These are phyloP conservation scores for Cylindrodendrum hubeiense DNA, from an alignment of 2,329 filamentous ascomycete species.

Conservation along the genomic window DNA sequence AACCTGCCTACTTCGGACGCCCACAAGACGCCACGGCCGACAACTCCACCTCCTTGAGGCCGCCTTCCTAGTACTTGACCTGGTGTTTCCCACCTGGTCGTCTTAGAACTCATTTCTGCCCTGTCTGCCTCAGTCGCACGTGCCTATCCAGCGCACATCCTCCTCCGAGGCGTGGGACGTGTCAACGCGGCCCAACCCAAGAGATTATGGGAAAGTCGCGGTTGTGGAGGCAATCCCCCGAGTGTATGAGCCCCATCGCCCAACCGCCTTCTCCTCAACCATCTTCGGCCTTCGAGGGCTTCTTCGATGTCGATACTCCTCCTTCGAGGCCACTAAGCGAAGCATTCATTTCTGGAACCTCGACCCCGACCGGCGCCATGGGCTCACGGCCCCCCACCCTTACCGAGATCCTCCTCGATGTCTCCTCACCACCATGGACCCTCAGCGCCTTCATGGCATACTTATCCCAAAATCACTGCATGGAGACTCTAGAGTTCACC, in stretches of 20 bases:
- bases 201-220: conserved; percentile 61
- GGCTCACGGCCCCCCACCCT: conserved; percentile 72
- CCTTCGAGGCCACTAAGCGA: conserved; percentile 64
- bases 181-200: conserved; percentile 31
- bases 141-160: conserved; percentile 26
- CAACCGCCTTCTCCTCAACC: conserved; percentile 58
- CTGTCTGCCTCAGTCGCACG: conserved; percentile 10
- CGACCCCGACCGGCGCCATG: conserved; percentile 49
- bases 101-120: conserved; percentile 22
- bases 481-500: conserved; percentile 97
- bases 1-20: conserved; percentile 34
- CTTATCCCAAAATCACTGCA: conserved; percentile 94
- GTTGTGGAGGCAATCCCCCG: conserved; percentile 58
- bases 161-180: conserved; percentile 36
- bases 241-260: conserved; percentile 56
- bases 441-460: conserved; percentile 96
- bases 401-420: conserved; percentile 88
- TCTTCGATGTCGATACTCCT: conserved; percentile 56
- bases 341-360: conserved; percentile 58
- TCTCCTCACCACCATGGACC: conserved; percentile 88
- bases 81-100: conserved; percentile 32
- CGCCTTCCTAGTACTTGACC: conserved; percentile 39
- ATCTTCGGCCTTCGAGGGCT: conserved; percentile 60
- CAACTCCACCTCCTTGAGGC: conserved; percentile 29
- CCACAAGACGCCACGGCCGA: conserved; percentile 34